These are phyloP conservation scores for Isabelozyma pseudorhagii DNA, from an alignment of 805 yeast species.

Conservation along the genomic window DNA sequence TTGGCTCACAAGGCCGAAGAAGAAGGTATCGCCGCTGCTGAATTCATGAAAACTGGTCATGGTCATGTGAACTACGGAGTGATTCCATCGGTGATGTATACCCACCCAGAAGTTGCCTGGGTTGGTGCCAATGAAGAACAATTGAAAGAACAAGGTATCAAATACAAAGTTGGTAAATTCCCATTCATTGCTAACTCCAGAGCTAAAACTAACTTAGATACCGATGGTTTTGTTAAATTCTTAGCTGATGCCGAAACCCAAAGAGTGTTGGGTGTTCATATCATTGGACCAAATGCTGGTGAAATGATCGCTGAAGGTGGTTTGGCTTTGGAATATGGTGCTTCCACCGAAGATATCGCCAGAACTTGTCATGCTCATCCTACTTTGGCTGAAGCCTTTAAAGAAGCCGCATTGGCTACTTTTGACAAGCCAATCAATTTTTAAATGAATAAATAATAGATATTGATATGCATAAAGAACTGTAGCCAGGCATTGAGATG, in stretches of 20 bases:
- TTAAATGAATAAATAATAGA: conserved; percentile 24
- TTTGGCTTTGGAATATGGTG: conserved; percentile 97
- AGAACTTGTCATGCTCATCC: conserved; percentile 99
- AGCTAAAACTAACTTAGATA: conserved; percentile 96
- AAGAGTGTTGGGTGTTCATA: conserved; percentile 93
- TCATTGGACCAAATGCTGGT: conserved; percentile 98
- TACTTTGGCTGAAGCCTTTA: conserved; percentile 94
- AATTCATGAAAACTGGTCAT: conserved; percentile 85
- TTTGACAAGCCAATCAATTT: conserved; percentile 90
- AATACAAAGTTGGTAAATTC: conserved; percentile 94
- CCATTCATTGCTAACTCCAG: conserved; percentile 99
- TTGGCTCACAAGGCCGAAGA: conserved; percentile 99
- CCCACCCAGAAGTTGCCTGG: conserved; percentile 99
- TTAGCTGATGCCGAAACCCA: conserved; percentile 96
- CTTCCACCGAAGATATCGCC: conserved; percentile 95
- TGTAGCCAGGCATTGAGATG: background rate
- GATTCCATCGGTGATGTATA: conserved; percentile 98
- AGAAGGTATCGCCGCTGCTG: conserved; percentile 98
- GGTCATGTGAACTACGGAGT: conserved; percentile 98
- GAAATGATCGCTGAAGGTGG: conserved; percentile 99
- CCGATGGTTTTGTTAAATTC: conserved; percentile 96
- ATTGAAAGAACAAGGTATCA: conserved; percentile 86
- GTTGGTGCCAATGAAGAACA: conserved; percentile 96
- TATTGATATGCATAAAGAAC: background rate
- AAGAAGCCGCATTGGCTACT: conserved; percentile 94